phyloP scores from a whole-genome alignment of 2,329 filamentous ascomycete species.

The Alternaria infectoria region DNA sequence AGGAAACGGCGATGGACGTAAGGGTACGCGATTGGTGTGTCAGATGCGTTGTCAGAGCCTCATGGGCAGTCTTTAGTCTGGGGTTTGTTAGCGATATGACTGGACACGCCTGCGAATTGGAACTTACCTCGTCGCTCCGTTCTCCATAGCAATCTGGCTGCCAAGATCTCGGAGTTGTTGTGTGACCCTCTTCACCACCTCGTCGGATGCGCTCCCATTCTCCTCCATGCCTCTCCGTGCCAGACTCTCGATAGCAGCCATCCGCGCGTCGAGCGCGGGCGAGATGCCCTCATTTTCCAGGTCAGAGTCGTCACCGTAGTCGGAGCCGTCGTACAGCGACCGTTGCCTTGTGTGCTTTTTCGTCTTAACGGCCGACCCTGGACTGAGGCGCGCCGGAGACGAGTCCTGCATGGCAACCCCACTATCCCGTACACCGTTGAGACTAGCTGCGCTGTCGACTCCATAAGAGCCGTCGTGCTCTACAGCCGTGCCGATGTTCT shows the following conservation, averaged over 20 bases:
- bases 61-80: slow-evolving; percentile 77
- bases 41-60: slow-evolving; percentile 75
- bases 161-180: slow-evolving; percentile 74
- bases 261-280: slow-evolving; percentile 69
- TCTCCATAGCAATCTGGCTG: slow-evolving; percentile 74
- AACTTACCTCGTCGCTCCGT: slow-evolving; percentile 70
- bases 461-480: slow-evolving; percentile 44
- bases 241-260: slow-evolving; percentile 74
- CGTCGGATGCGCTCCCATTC: slow-evolving; percentile 69
- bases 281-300: slow-evolving; percentile 72
- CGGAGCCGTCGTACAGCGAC: slow-evolving; percentile 72
- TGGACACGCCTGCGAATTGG: not conserved
- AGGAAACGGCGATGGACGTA: slow-evolving; percentile 73
- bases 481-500: slow-evolving; percentile 41
- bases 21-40: slow-evolving; percentile 77
- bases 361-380: slow-evolving; percentile 39
- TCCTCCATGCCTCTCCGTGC: slow-evolving; percentile 68
- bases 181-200: slow-evolving; percentile 71
- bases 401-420: slow-evolving; percentile 54
- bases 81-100: slow-evolving; percentile 17
- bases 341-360: slow-evolving; percentile 51
- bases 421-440: slow-evolving; percentile 53
- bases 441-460: slow-evolving; percentile 15
- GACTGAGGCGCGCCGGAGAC: slow-evolving; percentile 48
- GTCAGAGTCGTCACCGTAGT: slow-evolving; percentile 76